Evolutionary conservation across 768 basidiomycete species (phyloP).

Genomic region (Amanita polypyramis): DNA sequence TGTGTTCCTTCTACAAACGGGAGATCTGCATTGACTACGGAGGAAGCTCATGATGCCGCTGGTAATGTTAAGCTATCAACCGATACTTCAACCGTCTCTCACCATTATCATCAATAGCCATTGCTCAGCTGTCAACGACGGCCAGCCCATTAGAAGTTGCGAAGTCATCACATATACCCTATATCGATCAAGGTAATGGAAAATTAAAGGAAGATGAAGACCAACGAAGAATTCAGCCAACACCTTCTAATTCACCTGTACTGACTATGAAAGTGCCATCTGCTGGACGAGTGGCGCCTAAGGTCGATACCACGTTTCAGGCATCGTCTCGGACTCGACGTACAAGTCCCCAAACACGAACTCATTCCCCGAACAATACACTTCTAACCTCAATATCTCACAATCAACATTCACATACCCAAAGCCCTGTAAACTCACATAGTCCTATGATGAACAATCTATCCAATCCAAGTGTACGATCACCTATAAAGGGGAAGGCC

Average conservation of each 20-base stretch:
- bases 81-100: not conserved
- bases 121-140: not conserved
- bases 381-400: not conserved
- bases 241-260: conserved; percentile 55
- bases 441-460: not conserved
- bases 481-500: conserved; percentile 16
- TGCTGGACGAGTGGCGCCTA: conserved; percentile 9
- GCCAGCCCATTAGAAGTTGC: not conserved
- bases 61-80: not conserved
- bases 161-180: not conserved
- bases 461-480: not conserved
- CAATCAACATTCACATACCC: conserved; percentile 1
- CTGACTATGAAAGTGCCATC: conserved; percentile 20
- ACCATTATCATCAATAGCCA: not conserved
- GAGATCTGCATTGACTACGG: not conserved
- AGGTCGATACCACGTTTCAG: conserved; percentile 5
- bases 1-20: not conserved
- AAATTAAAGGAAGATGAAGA: conserved; percentile 16
- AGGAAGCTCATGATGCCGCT: not conserved
- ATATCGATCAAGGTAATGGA: not conserved
- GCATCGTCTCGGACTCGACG: not conserved
- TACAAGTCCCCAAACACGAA: conserved; percentile 1
- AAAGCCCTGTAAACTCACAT: not conserved
- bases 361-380: not conserved
- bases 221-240: conserved; percentile 31